Evolutionary conservation across 2,329 filamentous ascomycete genomes (phyloP), one percentile per base, ranked within the genome.

Genomic region (Xylariaceae sp.): DNA sequence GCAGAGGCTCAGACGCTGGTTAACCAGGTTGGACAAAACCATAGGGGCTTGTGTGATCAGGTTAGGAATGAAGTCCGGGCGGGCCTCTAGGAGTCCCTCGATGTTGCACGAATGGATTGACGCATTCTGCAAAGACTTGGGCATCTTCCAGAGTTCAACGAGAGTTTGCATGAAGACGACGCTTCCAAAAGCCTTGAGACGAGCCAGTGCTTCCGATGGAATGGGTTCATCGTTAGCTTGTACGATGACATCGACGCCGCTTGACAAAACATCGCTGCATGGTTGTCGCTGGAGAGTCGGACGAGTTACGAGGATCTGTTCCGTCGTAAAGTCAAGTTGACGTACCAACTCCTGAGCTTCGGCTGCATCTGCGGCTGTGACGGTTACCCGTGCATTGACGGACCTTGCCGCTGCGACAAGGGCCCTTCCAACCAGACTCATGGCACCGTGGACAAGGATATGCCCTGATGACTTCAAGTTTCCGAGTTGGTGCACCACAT

Each of bases 371-470:
- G 56, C 49, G 5, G 63, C 63, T 13, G 56, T 55, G 11, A 48
- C 58, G 1, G 53, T 50, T 7, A 64, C 35, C 17, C 48, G 53
- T 9, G 54, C 54, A 4, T 58, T 59, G 23, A 61, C 37, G 5
- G 52, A 54, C 42, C 54, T 50, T 4, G 58, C 63, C 13, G 55
- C 18, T 6, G 63, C 63, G 2, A 64, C 18, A 7, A 35, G 44
- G 8, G 56, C 58, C 2, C 63, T 45, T 6, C 63, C 63, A 37
- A 39, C 35, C 7, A 17, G n/a, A 8, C 18, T 62, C 9, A 59
- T 48, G n/a, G 56, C 60, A 13, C 63, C 63, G 45, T 63, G 61
- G 8, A 65, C 51, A 3, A 65, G 18, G 42, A 45, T 45, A 15
- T 23, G 63, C 44, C 7, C 7, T 51, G 11, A 15, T 23, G 13